These are phyloP conservation scores for Talaromyces stipitatus DNA, from an alignment of 495 filamentous ascomycete genomes.

Conservation along the genomic window DNA sequence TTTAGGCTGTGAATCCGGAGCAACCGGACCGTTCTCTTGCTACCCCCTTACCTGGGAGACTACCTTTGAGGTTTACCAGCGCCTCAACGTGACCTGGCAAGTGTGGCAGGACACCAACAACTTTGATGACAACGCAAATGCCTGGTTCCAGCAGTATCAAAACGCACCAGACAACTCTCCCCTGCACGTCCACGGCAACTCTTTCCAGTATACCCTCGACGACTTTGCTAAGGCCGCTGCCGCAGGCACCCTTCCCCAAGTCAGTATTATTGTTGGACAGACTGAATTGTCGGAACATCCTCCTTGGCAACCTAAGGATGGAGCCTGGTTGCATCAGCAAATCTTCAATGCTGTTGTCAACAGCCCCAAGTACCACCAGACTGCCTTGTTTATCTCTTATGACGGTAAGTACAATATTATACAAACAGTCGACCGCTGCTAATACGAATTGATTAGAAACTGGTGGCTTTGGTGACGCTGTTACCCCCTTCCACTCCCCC, in stretches of 20 bases:
- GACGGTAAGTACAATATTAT: slow-evolving; percentile 23
- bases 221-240: slow-evolving; percentile 42
- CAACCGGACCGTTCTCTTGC: slow-evolving; percentile 16
- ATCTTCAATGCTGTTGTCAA: slow-evolving; percentile 43
- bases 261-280: slow-evolving; percentile 47
- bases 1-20: slow-evolving; percentile 1
- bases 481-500: slow-evolving; percentile 45
- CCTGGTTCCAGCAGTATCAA: slow-evolving; percentile 49
- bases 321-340: slow-evolving; percentile 49
- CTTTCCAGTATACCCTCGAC: slow-evolving; percentile 33
- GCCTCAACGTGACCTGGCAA: slow-evolving; percentile 47
- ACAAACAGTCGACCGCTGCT: neutral
- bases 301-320: slow-evolving; percentile 44
- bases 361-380: slow-evolving; percentile 41
- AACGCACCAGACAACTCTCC: slow-evolving; percentile 25
- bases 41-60: slow-evolving; percentile 51
- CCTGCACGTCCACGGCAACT: slow-evolving; percentile 37
- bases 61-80: slow-evolving; percentile 42
- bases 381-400: slow-evolving; percentile 44
- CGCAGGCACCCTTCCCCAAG: slow-evolving; percentile 44
- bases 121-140: slow-evolving; percentile 48
- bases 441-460: slow-evolving; percentile 24
- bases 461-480: slow-evolving; percentile 49
- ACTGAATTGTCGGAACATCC: slow-evolving; percentile 46
- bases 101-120: slow-evolving; percentile 47